Evolutionary conservation across 345 rosid genomes (phyloP), one percentile per base, ranked within the genome.

Genomic region (Raphanus raphanistrum): DNA sequence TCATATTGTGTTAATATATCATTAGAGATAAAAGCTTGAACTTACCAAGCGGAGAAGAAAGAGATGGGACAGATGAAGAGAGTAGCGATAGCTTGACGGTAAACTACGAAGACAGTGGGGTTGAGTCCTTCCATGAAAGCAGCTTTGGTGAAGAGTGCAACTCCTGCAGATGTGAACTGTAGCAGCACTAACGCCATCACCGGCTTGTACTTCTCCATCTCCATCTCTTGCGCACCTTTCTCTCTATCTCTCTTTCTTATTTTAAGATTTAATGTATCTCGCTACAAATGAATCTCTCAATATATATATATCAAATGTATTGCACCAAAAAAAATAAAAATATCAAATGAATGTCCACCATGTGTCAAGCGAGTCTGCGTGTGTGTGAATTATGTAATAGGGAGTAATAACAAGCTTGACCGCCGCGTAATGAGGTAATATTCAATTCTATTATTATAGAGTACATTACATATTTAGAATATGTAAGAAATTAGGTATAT

Each of bases 1-100:
- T 21, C 21, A 21, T 21, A 21, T 21, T 21, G 1, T 21, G 32
- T 8, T 55, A 26, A 3, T 2, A 33, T 25, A 45, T 16, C 35
- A 2, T 15, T 25, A 16, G 41, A 35, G 17, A 59, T 17, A 11
- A 65, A 65, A 7, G 16, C 57, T 3, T 33, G 8, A 67, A 41
- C 41, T 16, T 70, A 80, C 83, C 69, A 66, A 65, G 72, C 72
- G 72, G 79, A 81, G 62, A 84, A 2, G 82, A 63, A 81, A 69
- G 84, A 75, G 33, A 84, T 45, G n/a, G 84, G 84, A 6, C 45
- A 67, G 45, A 84, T 81, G 70, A 76, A 66, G 64, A 84, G 36
- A 68, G 86, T 81, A 43, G 86, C 86, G 16, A 81, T 17, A 67
- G 84, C 84, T 81, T 84, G 86, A 68, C 86, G 79, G 45, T 81